Evolutionary conservation across 176 grass and related monocot genomes (phyloP).

Genomic region (Oryza coarctata): DNA sequence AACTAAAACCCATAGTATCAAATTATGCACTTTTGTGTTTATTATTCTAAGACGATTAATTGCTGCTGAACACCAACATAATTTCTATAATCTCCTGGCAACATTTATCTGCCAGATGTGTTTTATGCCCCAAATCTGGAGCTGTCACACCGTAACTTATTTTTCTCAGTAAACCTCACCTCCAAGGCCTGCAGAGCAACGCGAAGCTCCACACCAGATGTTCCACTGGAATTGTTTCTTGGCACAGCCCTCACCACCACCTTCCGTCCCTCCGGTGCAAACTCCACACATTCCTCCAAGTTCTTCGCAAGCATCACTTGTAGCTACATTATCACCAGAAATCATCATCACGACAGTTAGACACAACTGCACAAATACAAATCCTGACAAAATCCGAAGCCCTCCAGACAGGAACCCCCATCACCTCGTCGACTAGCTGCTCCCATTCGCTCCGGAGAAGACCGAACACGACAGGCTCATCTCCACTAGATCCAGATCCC

Average conservation of each 20-base stretch:
- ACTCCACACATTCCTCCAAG: constrained; percentile 56
- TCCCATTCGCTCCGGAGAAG: constrained; percentile 72
- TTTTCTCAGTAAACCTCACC: constrained; percentile 50
- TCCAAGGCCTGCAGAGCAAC: constrained; percentile 68
- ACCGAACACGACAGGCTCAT: constrained; percentile 64
- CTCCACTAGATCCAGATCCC: constrained; percentile 33
- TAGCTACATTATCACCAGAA: constrained; percentile 51
- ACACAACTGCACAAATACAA: constrained; percentile 35
- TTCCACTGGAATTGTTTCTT: background rate
- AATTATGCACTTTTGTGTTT: background rate
- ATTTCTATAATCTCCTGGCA: constrained; percentile 3
- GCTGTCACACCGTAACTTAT: background rate
- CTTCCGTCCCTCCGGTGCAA: constrained; percentile 53
- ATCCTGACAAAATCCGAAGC: background rate
- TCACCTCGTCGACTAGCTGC: constrained; percentile 76
- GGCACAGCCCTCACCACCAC: constrained; percentile 55
- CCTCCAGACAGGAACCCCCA: background rate
- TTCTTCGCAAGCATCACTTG: constrained; percentile 65
- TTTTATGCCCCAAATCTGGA: background rate
- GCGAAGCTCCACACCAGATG: constrained; percentile 42
- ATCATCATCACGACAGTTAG: constrained; percentile 28
- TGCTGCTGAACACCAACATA: constrained; percentile 2
- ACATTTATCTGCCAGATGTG: constrained; percentile 21
- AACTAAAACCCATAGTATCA: constrained; percentile 2
- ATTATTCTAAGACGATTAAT: constrained; percentile 9